Conservation (phyloP, 345 rosid genomes). For the Tarenaya hassleriana region DNA sequence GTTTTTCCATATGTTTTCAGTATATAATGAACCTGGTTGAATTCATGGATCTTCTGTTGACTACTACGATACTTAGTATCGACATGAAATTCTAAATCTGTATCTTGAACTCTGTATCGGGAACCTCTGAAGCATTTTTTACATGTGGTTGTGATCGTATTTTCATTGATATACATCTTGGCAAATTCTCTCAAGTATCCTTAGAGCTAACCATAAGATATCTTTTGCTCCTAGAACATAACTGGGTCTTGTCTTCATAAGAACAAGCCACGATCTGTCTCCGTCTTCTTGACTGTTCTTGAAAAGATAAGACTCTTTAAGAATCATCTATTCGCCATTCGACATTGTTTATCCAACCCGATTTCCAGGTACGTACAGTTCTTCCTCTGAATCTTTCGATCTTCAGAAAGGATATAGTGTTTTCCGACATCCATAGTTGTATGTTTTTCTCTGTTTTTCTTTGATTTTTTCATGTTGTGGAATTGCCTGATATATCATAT, state of each 20-base stretch:
- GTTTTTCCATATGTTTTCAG: too few relatives aligned
- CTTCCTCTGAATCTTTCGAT: too few relatives aligned
- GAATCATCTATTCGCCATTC: conserved; percentile 76
- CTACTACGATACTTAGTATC: background rate
- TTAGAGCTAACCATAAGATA: background rate
- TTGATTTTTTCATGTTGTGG: too few relatives aligned
- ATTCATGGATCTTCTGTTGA: background rate
- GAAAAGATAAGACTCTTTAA: conserved; percentile 46
- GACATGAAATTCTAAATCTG: background rate
- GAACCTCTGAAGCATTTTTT: conserved; percentile 98
- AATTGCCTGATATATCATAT: background rate
- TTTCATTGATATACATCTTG: conserved; percentile 60
- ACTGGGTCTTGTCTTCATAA: background rate
- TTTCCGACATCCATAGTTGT: background rate
- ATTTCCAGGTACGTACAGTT: conserved; percentile 56
- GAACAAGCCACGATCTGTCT: background rate
- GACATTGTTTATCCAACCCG: conserved; percentile 53
- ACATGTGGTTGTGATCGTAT: conserved; percentile 81
- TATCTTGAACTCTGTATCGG: conserved; percentile 32
- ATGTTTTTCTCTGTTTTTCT: background rate
- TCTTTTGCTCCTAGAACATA: background rate
- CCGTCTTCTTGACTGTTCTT: conserved; percentile 41
- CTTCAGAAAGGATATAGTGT: conserved; percentile 15
- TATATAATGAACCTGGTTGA: conserved; percentile 6
- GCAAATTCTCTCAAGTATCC: conserved; percentile 94